Conservation (phyloP, 2,329 filamentous ascomycete genomes). For the Fusarium coicis region DNA sequence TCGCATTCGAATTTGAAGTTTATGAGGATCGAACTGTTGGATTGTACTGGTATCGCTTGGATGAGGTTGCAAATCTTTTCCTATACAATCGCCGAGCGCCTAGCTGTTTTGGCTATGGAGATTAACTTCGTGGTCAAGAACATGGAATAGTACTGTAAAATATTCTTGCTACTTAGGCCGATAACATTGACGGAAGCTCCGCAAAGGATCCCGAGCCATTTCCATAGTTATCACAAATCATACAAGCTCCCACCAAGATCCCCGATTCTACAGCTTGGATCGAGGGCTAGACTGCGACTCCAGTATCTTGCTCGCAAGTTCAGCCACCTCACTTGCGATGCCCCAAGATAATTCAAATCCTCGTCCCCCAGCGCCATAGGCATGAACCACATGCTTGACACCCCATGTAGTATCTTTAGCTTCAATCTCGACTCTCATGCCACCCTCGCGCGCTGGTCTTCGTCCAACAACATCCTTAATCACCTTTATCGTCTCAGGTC, state of each 20-base stretch:
- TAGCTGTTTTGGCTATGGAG: background rate
- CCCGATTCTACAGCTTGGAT: slow-evolving; percentile 14
- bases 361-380: slow-evolving; percentile 70
- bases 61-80: background rate
- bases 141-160: rapidly evolving
- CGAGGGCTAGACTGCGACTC: background rate
- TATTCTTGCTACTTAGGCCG: background rate
- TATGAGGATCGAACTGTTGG: background rate
- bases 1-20: background rate
- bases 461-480: slow-evolving; percentile 59
- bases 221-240: background rate
- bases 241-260: background rate
- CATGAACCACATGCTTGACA: slow-evolving; percentile 57
- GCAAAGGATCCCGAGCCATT: background rate
- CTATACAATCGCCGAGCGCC: background rate
- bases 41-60: background rate
- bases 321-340: slow-evolving; percentile 60
- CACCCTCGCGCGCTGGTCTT: slow-evolving; percentile 57
- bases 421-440: slow-evolving; percentile 55
- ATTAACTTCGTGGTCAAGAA: background rate
- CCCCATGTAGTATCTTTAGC: slow-evolving; percentile 7
- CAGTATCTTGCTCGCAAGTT: slow-evolving; percentile 24
- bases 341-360: slow-evolving; percentile 72
- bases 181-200: background rate
- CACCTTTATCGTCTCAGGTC: slow-evolving; percentile 39